Conservation (phyloP, 495 filamentous ascomycete species). For the Staphylotrichum tortipilum region DNA sequence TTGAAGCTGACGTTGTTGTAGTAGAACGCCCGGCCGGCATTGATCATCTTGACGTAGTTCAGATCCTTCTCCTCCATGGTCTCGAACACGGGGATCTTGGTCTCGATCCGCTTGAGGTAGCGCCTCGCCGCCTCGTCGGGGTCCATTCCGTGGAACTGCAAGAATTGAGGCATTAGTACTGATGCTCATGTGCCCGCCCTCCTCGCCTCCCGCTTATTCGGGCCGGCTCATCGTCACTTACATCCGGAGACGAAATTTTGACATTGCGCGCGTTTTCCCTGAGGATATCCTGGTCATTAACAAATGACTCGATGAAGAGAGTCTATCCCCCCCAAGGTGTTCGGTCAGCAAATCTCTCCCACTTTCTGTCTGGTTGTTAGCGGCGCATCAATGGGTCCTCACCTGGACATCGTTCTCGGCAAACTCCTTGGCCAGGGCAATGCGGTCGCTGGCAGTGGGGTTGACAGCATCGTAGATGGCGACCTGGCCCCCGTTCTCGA, state of each 20-base stretch:
- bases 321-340: too few species aligned
- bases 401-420: constrained; percentile 90
- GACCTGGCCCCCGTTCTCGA: constrained; percentile 94
- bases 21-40: constrained; percentile 83
- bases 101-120: constrained; percentile 80
- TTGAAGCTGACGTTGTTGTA: constrained; percentile 95
- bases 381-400: too few species aligned
- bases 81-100: constrained; percentile 91
- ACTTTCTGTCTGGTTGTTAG: too few species aligned
- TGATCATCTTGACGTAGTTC: constrained; percentile 99
- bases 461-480: constrained; percentile 99
- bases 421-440: constrained; percentile 88
- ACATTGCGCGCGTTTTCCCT: constrained; percentile 95
- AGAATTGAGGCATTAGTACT: constrained; percentile 21
- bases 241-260: constrained; percentile 97
- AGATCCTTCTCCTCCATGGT: constrained; percentile 90
- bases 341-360: not conserved
- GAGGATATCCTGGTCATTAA: constrained; percentile 86
- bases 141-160: constrained; percentile 86
- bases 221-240: constrained; percentile 26
- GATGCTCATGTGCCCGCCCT: too few species aligned
- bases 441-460: constrained; percentile 71
- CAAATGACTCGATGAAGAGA: constrained; percentile 91
- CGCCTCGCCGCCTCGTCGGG: constrained; percentile 84
- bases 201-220: too few species aligned